Conservation (phyloP, 169 alveolate species). For the Plasmodium malariae region DNA sequence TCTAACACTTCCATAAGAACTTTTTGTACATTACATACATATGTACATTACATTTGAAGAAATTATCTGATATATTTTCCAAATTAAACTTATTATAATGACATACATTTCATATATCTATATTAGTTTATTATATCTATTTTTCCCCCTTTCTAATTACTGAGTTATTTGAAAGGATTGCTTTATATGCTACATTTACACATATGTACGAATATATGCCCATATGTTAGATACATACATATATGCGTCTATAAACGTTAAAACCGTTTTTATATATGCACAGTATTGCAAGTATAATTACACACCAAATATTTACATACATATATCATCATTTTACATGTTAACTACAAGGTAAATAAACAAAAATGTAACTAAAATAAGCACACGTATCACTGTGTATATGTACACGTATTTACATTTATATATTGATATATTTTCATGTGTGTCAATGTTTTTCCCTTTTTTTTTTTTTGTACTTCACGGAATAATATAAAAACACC, state of each 20-base stretch:
- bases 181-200: not conserved
- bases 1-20: no score
- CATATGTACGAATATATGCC: not conserved
- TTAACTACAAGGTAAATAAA: not conserved
- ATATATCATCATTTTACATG: not conserved
- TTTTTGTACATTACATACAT: no score
- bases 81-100: not conserved
- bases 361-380: not conserved
- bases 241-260: not conserved
- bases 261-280: not conserved
- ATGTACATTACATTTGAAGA: no score
- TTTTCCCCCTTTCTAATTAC: not conserved
- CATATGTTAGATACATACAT: not conserved
- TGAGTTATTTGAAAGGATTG: not conserved
- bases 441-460: conserved; percentile 12
- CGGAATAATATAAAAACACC: not conserved
- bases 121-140: not conserved
- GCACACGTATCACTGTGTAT: not conserved
- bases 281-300: not conserved
- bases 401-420: conserved; percentile 2
- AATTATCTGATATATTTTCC: no score
- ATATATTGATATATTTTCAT: no score
- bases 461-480: conserved; percentile 6
- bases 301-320: not conserved
- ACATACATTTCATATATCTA: not conserved